Percentiles rank a stretch among this genome's conserved stretches.
Evolutionary conservation across 257 asterid species (phyloP).

Genomic region (Przewalskia tangutica): DNA sequence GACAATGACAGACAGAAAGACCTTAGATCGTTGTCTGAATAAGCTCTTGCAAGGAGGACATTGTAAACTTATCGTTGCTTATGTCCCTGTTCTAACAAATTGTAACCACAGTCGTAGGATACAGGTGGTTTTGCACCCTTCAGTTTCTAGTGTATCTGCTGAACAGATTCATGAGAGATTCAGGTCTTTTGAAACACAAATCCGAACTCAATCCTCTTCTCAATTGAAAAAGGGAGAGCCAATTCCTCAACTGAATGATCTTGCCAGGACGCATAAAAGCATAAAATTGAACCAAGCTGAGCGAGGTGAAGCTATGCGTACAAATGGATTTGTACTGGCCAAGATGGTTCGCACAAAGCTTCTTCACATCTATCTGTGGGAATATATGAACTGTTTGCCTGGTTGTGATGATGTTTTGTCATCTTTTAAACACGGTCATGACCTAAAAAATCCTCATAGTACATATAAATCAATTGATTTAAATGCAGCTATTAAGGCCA

Average conservation of each 20-base stretch:
- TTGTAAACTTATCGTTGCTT: conserved; percentile 59
- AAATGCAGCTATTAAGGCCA: conserved; percentile 55
- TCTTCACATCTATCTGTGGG: conserved; percentile 80
- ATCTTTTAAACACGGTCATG: conserved; percentile 33
- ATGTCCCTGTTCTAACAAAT: conserved; percentile 72
- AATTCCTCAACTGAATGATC: conserved; percentile 45
- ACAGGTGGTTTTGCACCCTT: conserved; percentile 79
- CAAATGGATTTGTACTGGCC: conserved; percentile 68
- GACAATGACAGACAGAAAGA: conserved; percentile 63
- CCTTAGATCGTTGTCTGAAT: conserved; percentile 60
- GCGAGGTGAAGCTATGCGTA: conserved; percentile 50
- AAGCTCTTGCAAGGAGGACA: conserved; percentile 79
- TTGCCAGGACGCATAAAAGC: conserved; percentile 51
- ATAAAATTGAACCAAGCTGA: conserved; percentile 40
- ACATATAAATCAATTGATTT: conserved; percentile 52
- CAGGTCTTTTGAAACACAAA: conserved; percentile 55
- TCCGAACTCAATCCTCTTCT: conserved; percentile 40
- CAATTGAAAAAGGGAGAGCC: conserved; percentile 44
- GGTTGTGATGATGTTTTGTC: conserved; percentile 47
- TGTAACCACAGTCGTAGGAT: conserved; percentile 57
- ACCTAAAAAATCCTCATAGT: conserved; percentile 68
- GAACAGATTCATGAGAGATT: conserved; percentile 75
- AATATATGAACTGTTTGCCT: conserved; percentile 38
- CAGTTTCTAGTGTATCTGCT: conserved; percentile 38
- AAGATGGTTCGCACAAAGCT: conserved; percentile 85